Evolutionary conservation across 768 basidiomycete species (phyloP).

Genomic region (Tricholoma terreum): DNA sequence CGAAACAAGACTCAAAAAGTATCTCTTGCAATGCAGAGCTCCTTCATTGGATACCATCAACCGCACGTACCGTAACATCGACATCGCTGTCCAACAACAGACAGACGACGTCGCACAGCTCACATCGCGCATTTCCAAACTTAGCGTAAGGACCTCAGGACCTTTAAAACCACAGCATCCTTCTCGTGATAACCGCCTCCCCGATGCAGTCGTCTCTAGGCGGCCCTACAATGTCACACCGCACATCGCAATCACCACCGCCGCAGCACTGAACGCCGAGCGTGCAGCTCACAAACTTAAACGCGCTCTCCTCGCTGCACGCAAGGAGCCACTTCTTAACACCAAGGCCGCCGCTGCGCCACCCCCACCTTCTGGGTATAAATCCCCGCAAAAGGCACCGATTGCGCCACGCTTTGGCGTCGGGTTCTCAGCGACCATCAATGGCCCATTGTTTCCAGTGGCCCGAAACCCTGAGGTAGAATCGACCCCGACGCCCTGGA

Average conservation of each 20-base stretch:
- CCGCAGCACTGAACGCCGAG: constrained; percentile 81
- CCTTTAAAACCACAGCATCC: background rate
- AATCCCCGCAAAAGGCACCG: constrained; percentile 32
- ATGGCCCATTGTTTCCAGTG: constrained; percentile 26
- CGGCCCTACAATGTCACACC: constrained; percentile 49
- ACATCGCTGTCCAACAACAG: constrained; percentile 64
- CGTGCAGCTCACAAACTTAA: constrained; percentile 70
- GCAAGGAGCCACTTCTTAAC: constrained; percentile 68
- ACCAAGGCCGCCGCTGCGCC: constrained; percentile 41
- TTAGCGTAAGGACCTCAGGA: constrained; percentile 36
- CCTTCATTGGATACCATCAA: constrained; percentile 85
- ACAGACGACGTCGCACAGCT: constrained; percentile 50
- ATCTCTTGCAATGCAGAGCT: constrained; percentile 43
- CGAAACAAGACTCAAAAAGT: background rate
- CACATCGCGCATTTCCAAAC: constrained; percentile 47
- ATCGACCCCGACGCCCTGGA: constrained; percentile 13
- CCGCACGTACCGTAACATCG: constrained; percentile 83
- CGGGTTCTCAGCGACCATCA: constrained; percentile 21
- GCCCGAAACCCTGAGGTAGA: constrained; percentile 8
- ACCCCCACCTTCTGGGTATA: constrained; percentile 33
- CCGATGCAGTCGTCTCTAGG: constrained; percentile 34
- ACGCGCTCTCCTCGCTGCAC: constrained; percentile 54
- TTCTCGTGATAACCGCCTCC: constrained; percentile 41
- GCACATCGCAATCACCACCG: constrained; percentile 69
- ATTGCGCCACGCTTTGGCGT: constrained; percentile 10